Base-by-base conservation (phyloP, 176 grass and related monocot species). In the Rhynchospora breviuscula region DNA sequence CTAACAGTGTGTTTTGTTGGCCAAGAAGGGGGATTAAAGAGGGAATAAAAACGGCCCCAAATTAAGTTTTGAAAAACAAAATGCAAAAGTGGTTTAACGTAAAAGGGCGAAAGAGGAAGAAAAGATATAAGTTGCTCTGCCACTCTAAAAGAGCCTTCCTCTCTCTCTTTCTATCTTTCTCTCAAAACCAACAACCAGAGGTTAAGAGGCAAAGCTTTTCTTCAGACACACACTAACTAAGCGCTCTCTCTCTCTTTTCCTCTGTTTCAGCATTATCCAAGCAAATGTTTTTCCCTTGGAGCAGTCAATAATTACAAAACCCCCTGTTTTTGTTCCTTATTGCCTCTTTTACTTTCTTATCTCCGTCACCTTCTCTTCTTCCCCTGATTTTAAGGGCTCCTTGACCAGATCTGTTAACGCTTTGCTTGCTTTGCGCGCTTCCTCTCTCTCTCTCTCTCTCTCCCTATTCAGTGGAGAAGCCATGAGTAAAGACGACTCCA, bases 401-500 rank as follows among this genome's bases (percentile, higher is more conserved):
- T 17, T 78, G 67, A 85, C 0, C 84, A 93, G 91, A 88, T 90
- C 81, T 83, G 84, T 81, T 79, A 68, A 59, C 15, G 79, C 79
- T 81, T 79, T 84, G 64, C 12, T 77, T 47, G 68, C 56, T 18
- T 47, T 60, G 83, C 52, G 54, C 67, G 87, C 80, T 29, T 67
- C 29, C 79, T 25, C 59, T 40, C 31, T 69, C 47, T 33, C 63
- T 65, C 69, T 73, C 69, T 48, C 69, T 73, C 15, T 47, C 31
- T n/a, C n/a, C 21, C 81, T 15, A 70, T 75, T 63, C 17, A 17
- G 84, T 45, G 33, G 40, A 66, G 85, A 74, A 89, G 67, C 52
- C 63, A 94, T 94, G 92, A 94, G 92, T 87, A 91, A 91, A 86
- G 87, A 91, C 61, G 89, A 94, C 57, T 85, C 73, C 56, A 85